Evolutionary conservation across 345 rosid genomes (phyloP).

Genomic region (Eutrema japonicum): DNA sequence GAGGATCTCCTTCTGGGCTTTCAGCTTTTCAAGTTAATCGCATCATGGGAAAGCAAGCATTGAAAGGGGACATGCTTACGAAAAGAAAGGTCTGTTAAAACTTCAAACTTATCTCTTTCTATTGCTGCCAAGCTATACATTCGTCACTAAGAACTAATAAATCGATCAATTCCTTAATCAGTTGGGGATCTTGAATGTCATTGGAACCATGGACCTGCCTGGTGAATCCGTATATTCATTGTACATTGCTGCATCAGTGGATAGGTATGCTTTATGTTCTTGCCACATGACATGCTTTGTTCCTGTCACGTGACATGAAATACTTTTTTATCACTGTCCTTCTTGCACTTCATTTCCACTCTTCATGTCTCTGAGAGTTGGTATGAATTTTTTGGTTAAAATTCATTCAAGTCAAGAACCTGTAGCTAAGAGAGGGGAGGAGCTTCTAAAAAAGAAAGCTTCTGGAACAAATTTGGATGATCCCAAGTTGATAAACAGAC

Average conservation of each 20-base stretch:
- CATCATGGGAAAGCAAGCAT: constrained; percentile 68
- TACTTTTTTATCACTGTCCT: constrained; percentile 26
- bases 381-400: constrained; percentile 41
- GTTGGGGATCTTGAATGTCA: constrained; percentile 90
- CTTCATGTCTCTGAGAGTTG: constrained; percentile 36
- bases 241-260: constrained; percentile 76
- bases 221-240: constrained; percentile 82
- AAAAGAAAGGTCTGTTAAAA: constrained; percentile 67
- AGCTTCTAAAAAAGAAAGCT: constrained; percentile 79
- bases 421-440: constrained; percentile 86
- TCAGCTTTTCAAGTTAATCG: constrained; percentile 77
- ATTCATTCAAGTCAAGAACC: constrained; percentile 74
- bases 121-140: constrained; percentile 26
- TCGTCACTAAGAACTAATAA: constrained; percentile 10
- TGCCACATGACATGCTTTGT: not conserved
- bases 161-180: constrained; percentile 43
- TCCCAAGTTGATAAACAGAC: constrained; percentile 64
- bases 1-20: constrained; percentile 86
- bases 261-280: constrained; percentile 53
- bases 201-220: constrained; percentile 72
- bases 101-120: constrained; percentile 12
- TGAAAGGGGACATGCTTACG: constrained; percentile 71
- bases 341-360: constrained; percentile 20
- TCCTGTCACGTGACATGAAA: constrained; percentile 28
- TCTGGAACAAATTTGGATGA: constrained; percentile 79